These are phyloP conservation scores for Omphalea diandra DNA, from an alignment of 441 rosid genomes.

Conservation along the genomic window DNA sequence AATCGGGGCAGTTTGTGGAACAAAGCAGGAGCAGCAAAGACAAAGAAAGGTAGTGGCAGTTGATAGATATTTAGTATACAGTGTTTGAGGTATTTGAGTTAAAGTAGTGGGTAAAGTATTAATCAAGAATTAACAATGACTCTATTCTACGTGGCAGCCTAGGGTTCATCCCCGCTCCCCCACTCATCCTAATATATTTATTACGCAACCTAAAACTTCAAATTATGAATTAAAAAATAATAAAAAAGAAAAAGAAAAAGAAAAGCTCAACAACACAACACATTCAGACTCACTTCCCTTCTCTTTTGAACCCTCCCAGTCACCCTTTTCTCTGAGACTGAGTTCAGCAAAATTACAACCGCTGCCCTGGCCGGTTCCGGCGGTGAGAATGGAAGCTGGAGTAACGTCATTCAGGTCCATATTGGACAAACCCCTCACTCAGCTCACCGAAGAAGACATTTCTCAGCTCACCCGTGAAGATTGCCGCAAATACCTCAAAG, in stretches of 20 bases:
- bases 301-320: not conserved
- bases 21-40: too few relatives aligned
- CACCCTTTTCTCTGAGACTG: constrained; percentile 8
- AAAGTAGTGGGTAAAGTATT: too few relatives aligned
- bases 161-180: constrained; percentile 72
- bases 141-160: constrained; percentile 63
- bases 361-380: constrained; percentile 12
- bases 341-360: constrained; percentile 11
- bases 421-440: constrained; percentile 80
- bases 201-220: too few relatives aligned
- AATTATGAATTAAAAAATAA: not conserved
- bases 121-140: constrained; percentile 25
- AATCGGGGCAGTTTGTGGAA: too few relatives aligned
- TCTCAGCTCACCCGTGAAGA: constrained; percentile 98
- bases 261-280: not conserved
- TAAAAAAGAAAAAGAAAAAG: not conserved
- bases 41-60: too few relatives aligned
- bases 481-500: constrained; percentile 94
- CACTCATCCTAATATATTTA: too few relatives aligned
- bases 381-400: constrained; percentile 46
- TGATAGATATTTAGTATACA: too few relatives aligned
- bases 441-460: constrained; percentile 96
- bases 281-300: not conserved
- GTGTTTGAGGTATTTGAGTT: too few relatives aligned
- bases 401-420: constrained; percentile 57